A percentile compares a stretch with the other conserved stretches of the same genome.
phyloP scores from a whole-genome alignment of 495 filamentous ascomycete species.

The Xylaria cubensis region DNA sequence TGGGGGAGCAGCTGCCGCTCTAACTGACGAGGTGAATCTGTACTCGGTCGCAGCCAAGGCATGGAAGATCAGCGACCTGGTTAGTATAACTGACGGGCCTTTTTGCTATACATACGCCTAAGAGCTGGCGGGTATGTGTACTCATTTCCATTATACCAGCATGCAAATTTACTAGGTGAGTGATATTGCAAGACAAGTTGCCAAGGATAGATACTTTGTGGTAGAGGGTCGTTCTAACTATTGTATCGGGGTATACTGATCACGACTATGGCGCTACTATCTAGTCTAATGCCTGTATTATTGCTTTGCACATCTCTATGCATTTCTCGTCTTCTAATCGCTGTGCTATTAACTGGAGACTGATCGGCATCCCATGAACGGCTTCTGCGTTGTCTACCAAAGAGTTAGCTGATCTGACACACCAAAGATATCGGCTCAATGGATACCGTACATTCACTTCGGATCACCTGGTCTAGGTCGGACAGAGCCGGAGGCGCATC shows the following conservation, averaged over 20 bases:
- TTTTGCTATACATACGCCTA: slow-evolving; percentile 49
- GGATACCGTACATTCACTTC: slow-evolving; percentile 62
- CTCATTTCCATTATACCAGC: background rate
- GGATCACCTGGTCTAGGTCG: slow-evolving; percentile 72
- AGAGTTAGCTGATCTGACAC: slow-evolving; percentile 7
- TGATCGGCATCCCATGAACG: slow-evolving; percentile 82
- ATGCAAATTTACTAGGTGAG: background rate
- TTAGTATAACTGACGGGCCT: slow-evolving; percentile 43
- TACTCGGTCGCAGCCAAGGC: slow-evolving; percentile 33
- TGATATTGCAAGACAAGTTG: background rate
- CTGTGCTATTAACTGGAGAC: slow-evolving; percentile 78
- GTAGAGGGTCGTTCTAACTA: background rate
- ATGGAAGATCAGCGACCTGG: slow-evolving; percentile 42
- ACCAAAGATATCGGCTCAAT: background rate
- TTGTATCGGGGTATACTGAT: background rate
- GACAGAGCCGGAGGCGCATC: slow-evolving; percentile 65
- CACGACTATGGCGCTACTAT: background rate
- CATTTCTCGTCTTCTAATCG: slow-evolving; percentile 87
- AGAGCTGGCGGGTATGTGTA: background rate
- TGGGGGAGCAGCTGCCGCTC: slow-evolving; percentile 32
- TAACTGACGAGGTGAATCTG: slow-evolving; percentile 42
- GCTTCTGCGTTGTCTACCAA: slow-evolving; percentile 63
- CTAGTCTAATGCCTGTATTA: slow-evolving; percentile 59
- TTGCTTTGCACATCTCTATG: slow-evolving; percentile 72
- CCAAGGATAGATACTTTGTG: background rate